A percentile compares a stretch with the other conserved stretches of the same genome.
Evolutionary conservation across 73 alveolate species (phyloP).

Genomic region (Uronychia binucleata): DNA sequence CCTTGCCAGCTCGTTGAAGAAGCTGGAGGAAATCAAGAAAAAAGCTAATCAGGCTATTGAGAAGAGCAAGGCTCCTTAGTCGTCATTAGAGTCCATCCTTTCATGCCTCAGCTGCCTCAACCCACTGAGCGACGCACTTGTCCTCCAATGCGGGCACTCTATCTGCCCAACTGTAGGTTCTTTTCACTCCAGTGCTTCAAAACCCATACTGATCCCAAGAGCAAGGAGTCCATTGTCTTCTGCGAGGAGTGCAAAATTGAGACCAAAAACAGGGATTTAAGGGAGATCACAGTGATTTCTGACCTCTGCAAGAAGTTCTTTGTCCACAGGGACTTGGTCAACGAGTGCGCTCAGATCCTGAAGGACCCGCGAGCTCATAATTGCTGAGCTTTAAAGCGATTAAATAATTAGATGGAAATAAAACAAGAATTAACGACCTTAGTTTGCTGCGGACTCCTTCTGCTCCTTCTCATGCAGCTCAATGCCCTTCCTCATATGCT

Average conservation of each 20-base stretch:
- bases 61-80: slow-evolving; percentile 22
- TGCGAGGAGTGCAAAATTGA: slow-evolving; percentile 76
- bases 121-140: slow-evolving; percentile 47
- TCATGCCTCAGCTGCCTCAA: slow-evolving; percentile 66
- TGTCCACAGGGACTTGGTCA: neutral
- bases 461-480: neutral
- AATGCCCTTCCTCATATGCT: neutral
- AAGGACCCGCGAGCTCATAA: neutral
- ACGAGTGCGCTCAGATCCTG: neutral
- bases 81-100: slow-evolving; percentile 44
- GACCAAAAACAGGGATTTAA: slow-evolving; percentile 58
- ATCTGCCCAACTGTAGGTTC: slow-evolving; percentile 26
- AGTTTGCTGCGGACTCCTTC: neutral
- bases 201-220: slow-evolving; percentile 74
- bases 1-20: neutral
- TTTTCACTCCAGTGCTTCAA: slow-evolving; percentile 31
- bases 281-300: neutral
- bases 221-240: slow-evolving; percentile 68
- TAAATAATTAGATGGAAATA: neutral
- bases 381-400: neutral
- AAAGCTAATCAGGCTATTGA: slow-evolving; percentile 15
- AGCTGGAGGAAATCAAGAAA: slow-evolving; percentile 5
- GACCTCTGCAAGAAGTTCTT: neutral
- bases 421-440: neutral
- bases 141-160: slow-evolving; percentile 65